Conservation (phyloP, 1,284 basidiomycete species). For the Paramarasmius palmivorus region DNA sequence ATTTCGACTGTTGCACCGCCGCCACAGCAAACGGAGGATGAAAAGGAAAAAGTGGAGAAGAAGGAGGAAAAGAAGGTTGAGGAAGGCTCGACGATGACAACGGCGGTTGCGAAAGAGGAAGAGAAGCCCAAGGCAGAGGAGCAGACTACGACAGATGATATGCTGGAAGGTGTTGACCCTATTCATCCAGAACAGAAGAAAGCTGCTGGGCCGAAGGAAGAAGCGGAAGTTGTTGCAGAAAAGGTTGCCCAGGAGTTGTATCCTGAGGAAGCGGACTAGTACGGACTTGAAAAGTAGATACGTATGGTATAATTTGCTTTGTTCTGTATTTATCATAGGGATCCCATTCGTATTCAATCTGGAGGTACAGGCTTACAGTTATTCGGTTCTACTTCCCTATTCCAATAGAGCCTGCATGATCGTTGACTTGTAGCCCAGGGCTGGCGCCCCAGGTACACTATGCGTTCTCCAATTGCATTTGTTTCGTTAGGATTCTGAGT, state of each 20-base stretch:
- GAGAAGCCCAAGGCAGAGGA: slow-evolving; percentile 14
- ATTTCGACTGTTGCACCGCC: no score
- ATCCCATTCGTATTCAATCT: no score
- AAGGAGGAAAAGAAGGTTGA: slow-evolving; percentile 17
- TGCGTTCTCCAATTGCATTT: no score
- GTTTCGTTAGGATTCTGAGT: no score
- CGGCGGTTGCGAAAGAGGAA: slow-evolving; percentile 6
- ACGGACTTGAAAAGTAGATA: background rate
- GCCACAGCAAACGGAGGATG: slow-evolving; percentile 27
- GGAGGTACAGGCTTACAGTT: no score
- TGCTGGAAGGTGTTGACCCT: slow-evolving; percentile 11
- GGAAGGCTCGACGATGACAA: slow-evolving; percentile 1
- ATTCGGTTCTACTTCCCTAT: no score
- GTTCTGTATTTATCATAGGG: no score
- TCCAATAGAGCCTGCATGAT: no score
- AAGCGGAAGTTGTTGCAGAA: slow-evolving; percentile 49
- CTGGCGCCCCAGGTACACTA: no score
- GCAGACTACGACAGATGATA: slow-evolving; percentile 13
- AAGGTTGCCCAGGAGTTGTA: slow-evolving; percentile 57
- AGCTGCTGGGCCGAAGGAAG: slow-evolving; percentile 41
- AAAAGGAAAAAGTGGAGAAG: slow-evolving; percentile 31
- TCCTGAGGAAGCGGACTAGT: slow-evolving; percentile 32
- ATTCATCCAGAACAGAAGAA: slow-evolving; percentile 5
- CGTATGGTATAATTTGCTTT: no score
- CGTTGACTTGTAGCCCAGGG: no score